A percentile compares a stretch with the other conserved stretches of the same genome.
phyloP scores from a whole-genome alignment of 345 rosid genomes.

The Rhodomyrtus tomentosa region DNA sequence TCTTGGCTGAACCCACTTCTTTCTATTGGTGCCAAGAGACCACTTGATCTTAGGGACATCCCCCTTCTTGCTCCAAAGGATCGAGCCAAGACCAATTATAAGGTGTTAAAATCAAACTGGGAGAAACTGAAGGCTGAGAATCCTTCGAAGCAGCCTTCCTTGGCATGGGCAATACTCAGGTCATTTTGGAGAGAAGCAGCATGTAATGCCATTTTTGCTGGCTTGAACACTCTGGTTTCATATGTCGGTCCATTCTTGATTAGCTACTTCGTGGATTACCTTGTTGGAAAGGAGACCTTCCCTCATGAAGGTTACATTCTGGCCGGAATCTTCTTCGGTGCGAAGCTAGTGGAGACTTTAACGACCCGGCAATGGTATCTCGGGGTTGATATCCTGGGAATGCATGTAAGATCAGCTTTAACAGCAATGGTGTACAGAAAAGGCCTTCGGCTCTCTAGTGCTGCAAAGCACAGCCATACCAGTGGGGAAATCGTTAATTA shows the following conservation, averaged over 20 bases:
- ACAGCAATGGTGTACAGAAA: constrained; percentile 94
- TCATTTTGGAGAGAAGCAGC: constrained; percentile 99
- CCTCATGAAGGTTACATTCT: constrained; percentile 93
- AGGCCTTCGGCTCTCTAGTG: constrained; percentile 83
- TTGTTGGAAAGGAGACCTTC: constrained; percentile 77
- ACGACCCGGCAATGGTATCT: constrained; percentile 99
- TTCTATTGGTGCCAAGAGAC: constrained; percentile 83
- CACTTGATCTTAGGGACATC: constrained; percentile 94
- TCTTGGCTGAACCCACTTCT: constrained; percentile 97
- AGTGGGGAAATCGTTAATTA: constrained; percentile 95
- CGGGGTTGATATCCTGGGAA: constrained; percentile 97
- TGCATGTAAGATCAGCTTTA: constrained; percentile 98
- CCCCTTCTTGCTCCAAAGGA: constrained; percentile 88
- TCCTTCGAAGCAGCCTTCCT: constrained; percentile 72
- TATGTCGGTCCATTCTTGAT: constrained; percentile 96
- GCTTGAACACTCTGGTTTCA: constrained; percentile 81
- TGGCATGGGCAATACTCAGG: constrained; percentile 75
- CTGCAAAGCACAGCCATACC: constrained; percentile 88
- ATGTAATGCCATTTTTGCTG: constrained; percentile 84
- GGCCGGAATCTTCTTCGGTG: constrained; percentile 84
- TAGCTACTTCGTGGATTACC: constrained; percentile 91
- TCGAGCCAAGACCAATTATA: constrained; percentile 83
- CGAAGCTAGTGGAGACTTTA: constrained; percentile 91
- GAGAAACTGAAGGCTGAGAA: constrained; percentile 68
- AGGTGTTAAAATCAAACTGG: constrained; percentile 79